Evolutionary conservation across 2,329 filamentous ascomycete genomes (phyloP), one percentile per base, ranked within the genome.

Genomic region (Talaromyces rugulosus): DNA sequence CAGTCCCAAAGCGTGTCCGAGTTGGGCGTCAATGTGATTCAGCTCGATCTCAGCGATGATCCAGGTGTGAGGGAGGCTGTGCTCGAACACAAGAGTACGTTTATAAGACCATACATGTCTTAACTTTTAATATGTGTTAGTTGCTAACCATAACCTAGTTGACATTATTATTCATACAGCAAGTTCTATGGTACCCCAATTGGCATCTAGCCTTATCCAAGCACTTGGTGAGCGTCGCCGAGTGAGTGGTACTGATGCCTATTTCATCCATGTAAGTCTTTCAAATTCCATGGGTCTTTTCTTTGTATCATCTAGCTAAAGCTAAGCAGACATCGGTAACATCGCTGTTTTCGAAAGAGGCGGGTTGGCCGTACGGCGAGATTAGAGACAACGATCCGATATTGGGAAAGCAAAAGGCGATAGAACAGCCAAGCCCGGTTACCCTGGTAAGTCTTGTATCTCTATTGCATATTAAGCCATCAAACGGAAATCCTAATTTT

Each of bases 311-410:
- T 23, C 42, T 31, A 5, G 18, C 50, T 52, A 23, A 52, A 7
- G 9, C 18, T 30, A 14, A 5, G 1, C 1, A 58, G 56, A 44
- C 56, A 12, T 58, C 56, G 16, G 23, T 58, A 12, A 31, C 28
- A 5, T n/a, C 40, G 9, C 9, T 58, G 16, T 58, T 31, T 50
- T 33, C 56, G 6, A 30, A 50, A 33, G 56, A 58, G 16, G 40
- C 23, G 6, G 56, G 56, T 23, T 58, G 56, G 56, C 40, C 40
- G 6, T 47, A 30, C 6, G 56, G 56, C 2, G 56, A 58, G 33
- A 16, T 58, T 47, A 58, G n/a, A 50, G 56, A 58, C 42, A 23
- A 23, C n/a, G 56, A 58, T 50, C 56, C 56, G 16, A 47, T 58
- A 34, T 16, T 31, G 0, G 36, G 30, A 6, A 58, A 58, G n/a